A percentile compares a stretch with the other conserved stretches of the same genome.
These are phyloP conservation scores for Nitzschia sp. DNA, from an alignment of 108 stramenopile species.

Conservation along the genomic window DNA sequence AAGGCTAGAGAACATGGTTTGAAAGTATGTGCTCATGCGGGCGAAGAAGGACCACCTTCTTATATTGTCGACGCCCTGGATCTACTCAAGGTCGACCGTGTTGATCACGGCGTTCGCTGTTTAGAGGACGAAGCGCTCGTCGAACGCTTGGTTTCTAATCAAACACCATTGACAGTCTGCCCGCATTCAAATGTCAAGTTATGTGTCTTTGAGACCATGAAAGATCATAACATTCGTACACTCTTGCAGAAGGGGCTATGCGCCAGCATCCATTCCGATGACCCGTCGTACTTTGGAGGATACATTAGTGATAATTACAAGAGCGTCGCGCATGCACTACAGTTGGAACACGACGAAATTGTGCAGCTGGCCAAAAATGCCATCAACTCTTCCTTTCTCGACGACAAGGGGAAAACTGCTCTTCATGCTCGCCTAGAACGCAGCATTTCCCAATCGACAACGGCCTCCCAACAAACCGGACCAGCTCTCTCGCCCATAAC, in stretches of 20 bases:
- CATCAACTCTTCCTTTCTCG: constrained; percentile 28
- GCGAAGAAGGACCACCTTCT: constrained; percentile 50
- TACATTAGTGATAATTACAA: constrained; percentile 45
- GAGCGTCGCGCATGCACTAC: constrained; percentile 14
- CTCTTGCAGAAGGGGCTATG: constrained; percentile 29
- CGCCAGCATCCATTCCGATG: constrained; percentile 46
- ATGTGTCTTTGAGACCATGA: constrained; percentile 41
- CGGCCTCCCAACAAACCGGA: neutral
- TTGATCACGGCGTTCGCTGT: constrained; percentile 49
- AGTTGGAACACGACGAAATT: constrained; percentile 27
- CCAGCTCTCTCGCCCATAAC: neutral
- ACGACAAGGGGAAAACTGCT: constrained; percentile 18
- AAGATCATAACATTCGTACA: constrained; percentile 33
- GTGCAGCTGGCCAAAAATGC: constrained; percentile 37
- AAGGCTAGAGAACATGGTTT: constrained; percentile 28
- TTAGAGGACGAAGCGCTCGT: constrained; percentile 33
- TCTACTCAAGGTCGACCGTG: constrained; percentile 34
- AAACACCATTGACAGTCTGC: constrained; percentile 46
- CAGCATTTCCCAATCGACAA: neutral
- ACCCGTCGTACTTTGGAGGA: constrained; percentile 53
- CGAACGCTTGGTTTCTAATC: constrained; percentile 21
- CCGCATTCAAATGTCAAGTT: constrained; percentile 47
- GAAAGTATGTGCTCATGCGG: constrained; percentile 38
- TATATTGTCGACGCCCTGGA: constrained; percentile 38
- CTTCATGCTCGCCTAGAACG: constrained; percentile 20